Percentiles rank a stretch among this genome's conserved stretches.
These are phyloP conservation scores for Cercospora brassicicola DNA, from an alignment of 2,329 filamentous ascomycete species.

Conservation along the genomic window DNA sequence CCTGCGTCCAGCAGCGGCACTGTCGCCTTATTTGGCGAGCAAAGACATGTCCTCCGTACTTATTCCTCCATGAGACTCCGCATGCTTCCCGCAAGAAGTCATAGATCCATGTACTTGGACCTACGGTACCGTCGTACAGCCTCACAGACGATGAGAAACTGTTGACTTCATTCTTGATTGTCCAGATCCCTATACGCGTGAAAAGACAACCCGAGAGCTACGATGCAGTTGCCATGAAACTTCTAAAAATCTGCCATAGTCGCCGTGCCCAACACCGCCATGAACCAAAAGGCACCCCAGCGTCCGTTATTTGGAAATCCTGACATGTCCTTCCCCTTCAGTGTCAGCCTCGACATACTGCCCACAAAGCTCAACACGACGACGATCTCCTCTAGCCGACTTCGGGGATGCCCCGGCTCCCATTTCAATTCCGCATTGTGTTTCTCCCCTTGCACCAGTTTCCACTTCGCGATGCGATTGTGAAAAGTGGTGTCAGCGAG, in stretches of 20 bases:
- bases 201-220: too few relatives aligned
- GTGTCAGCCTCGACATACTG: slow-evolving; percentile 12
- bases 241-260: neutral
- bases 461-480: slow-evolving; percentile 9
- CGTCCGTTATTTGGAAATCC: slow-evolving; percentile 2
- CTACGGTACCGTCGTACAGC: too few relatives aligned
- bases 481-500: slow-evolving; percentile 14
- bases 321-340: slow-evolving; percentile 18
- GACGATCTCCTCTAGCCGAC: slow-evolving; percentile 12
- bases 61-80: too few relatives aligned
- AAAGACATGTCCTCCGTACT: too few relatives aligned
- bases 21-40: too few relatives aligned
- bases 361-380: slow-evolving; percentile 19
- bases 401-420: neutral
- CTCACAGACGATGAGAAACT: too few relatives aligned
- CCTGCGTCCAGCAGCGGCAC: too few relatives aligned
- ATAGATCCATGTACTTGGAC: too few relatives aligned
- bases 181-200: too few relatives aligned
- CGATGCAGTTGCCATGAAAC: too few relatives aligned
- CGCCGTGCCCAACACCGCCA: slow-evolving; percentile 18
- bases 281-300: slow-evolving; percentile 21
- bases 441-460: slow-evolving; percentile 5
- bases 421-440: slow-evolving; percentile 9
- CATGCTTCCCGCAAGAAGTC: too few relatives aligned
- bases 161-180: too few relatives aligned